Evolutionary conservation across 345 rosid species (phyloP).

Genomic region (Raphanus sativus): DNA sequence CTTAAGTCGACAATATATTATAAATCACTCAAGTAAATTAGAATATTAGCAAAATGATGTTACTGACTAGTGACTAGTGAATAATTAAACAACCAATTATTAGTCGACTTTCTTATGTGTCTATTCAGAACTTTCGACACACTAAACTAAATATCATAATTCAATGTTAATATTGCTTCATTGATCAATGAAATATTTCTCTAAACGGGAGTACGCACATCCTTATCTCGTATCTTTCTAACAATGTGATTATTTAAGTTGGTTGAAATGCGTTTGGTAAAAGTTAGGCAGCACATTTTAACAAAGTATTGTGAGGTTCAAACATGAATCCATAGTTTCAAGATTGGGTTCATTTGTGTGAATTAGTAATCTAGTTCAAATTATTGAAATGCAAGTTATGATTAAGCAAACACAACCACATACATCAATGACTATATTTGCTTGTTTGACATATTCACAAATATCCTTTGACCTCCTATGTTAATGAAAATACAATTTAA

Average conservation of each 20-base stretch:
- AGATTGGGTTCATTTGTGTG: neutral
- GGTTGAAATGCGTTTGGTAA: neutral
- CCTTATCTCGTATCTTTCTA: neutral
- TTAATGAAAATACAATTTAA: neutral
- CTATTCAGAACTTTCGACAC: constrained; percentile 20
- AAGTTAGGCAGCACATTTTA: neutral
- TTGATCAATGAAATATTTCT: neutral
- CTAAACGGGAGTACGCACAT: neutral
- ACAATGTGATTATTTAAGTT: neutral
- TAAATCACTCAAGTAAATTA: neutral
- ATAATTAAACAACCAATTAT: constrained; percentile 25
- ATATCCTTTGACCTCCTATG: neutral
- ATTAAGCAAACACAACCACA: neutral
- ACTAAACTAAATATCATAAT: neutral
- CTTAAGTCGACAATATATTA: constrained; percentile 17
- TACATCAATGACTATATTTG: neutral
- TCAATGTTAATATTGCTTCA: neutral
- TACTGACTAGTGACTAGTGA: constrained; percentile 12
- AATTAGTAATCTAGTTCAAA: neutral
- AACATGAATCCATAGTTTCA: neutral
- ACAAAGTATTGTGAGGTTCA: neutral
- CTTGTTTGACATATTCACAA: neutral
- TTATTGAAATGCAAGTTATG: neutral
- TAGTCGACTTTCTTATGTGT: constrained; percentile 18
- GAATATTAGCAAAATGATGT: constrained; percentile 11